A percentile compares a stretch with the other conserved stretches of the same genome.
Conservation (phyloP, 495 filamentous ascomycete species). For the Lentithecium fluviatile region DNA sequence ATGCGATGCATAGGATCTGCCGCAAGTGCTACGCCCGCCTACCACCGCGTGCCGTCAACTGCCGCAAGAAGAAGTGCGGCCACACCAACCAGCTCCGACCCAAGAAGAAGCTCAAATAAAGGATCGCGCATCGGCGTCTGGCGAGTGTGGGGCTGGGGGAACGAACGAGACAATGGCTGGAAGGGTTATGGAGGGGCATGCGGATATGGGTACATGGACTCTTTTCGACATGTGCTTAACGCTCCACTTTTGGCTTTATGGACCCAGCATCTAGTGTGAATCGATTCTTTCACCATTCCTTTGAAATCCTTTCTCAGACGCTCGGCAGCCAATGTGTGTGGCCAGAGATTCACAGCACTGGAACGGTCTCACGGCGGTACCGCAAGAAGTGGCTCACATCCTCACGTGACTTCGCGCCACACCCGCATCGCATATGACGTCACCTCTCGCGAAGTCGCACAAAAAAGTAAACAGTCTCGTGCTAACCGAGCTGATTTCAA, state of each 20-base stretch:
- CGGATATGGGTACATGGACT: conserved; percentile 1
- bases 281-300: conserved; percentile 10
- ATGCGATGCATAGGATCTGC: conserved; percentile 64
- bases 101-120: conserved; percentile 99
- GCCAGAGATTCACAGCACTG: no score
- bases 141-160: conserved; percentile 6
- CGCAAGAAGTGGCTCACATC: not conserved
- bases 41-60: conserved; percentile 97
- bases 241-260: not conserved
- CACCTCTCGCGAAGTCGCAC: conserved; percentile 8
- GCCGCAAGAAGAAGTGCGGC: conserved; percentile 99
- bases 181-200: not conserved
- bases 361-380: no score
- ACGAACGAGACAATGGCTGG: conserved; percentile 1
- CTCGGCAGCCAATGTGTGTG: no score
- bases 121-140: conserved; percentile 43
- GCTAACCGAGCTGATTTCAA: not conserved
- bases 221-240: conserved; percentile 1
- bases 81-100: conserved; percentile 99
- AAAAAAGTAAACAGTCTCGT: not conserved
- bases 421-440: conserved; percentile 28
- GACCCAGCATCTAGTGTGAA: conserved; percentile 9
- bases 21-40: conserved; percentile 99
- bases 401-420: conserved; percentile 34
- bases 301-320: no score